These are phyloP conservation scores for Asterophora lycoperdoides DNA, from an alignment of 768 basidiomycete species.

Conservation along the genomic window DNA sequence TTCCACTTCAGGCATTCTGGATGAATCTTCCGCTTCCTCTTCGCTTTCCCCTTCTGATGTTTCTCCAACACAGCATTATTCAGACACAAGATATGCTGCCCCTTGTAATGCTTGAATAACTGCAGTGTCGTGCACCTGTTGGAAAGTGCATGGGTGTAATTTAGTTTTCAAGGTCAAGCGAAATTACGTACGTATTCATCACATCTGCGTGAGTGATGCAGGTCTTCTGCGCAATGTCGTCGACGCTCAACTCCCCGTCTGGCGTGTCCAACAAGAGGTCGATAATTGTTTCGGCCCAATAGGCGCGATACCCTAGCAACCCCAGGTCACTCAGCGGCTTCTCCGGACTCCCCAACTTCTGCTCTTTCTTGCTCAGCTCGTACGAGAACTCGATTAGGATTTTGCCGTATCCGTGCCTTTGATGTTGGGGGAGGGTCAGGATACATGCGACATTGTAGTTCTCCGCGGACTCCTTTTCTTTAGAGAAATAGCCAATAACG, in stretches of 20 bases:
- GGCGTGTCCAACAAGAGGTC: conserved; percentile 75
- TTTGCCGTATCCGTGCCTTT: conserved; percentile 93
- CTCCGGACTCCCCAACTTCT: conserved; percentile 94
- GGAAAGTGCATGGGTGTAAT: not conserved
- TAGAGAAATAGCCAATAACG: conserved; percentile 96
- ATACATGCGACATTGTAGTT: conserved; percentile 99
- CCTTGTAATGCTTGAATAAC: conserved; percentile 94
- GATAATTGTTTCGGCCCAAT: conserved; percentile 96
- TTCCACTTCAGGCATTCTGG: conserved; percentile 87
- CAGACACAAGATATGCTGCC: conserved; percentile 88
- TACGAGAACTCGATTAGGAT: conserved; percentile 97
- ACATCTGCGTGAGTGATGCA: conserved; percentile 94
- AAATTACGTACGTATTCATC: conserved; percentile 87
- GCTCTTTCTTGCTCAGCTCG: conserved; percentile 94
- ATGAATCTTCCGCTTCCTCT: conserved; percentile 74
- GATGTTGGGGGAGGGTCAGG: conserved; percentile 96
- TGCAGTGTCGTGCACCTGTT: conserved; percentile 90
- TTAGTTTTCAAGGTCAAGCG: not conserved
- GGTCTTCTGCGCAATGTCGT: conserved; percentile 95
- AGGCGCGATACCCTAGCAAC: conserved; percentile 87
- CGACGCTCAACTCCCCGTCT: conserved; percentile 83
- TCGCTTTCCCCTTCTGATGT: conserved; percentile 78
- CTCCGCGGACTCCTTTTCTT: conserved; percentile 98
- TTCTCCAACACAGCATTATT: conserved; percentile 89
- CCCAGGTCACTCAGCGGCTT: conserved; percentile 96